phyloP scores from a whole-genome alignment of 371 early-diverging fungal genomes.

The Mucor saturninus region DNA sequence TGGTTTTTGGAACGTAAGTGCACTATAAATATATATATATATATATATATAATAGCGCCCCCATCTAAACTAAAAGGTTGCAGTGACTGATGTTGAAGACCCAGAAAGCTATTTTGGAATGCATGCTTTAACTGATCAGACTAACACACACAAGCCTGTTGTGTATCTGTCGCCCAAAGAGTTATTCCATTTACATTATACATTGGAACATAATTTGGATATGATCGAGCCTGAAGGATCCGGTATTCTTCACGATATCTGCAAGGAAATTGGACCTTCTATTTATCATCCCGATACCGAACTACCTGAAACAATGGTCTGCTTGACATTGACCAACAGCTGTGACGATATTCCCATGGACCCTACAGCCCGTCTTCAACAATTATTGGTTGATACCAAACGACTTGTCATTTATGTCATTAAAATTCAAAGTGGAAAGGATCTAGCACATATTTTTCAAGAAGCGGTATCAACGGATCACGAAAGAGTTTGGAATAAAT shows the following conservation, averaged over 20 bases:
- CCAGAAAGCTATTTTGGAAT: constrained; percentile 92
- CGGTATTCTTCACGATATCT: constrained; percentile 81
- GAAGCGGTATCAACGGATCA: constrained; percentile 72
- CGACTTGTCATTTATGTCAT: constrained; percentile 83
- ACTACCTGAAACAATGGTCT: constrained; percentile 67
- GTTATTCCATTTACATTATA: constrained; percentile 86
- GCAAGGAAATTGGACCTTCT: constrained; percentile 84
- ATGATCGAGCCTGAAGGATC: constrained; percentile 59
- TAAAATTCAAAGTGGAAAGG: constrained; percentile 80
- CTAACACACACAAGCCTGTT: constrained; percentile 81
- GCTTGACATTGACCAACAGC: constrained; percentile 72
- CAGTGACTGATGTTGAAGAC: constrained; percentile 81
- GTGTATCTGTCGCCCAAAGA: constrained; percentile 91
- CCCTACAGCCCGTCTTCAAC: constrained; percentile 64
- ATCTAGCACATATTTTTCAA: constrained; percentile 83
- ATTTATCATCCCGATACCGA: constrained; percentile 62
- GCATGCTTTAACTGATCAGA: constrained; percentile 87
- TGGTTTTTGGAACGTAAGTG: constrained; percentile 76
- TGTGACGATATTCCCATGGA: constrained; percentile 70
- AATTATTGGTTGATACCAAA: constrained; percentile 89
- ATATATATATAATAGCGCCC: background rate
- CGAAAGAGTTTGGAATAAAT: constrained; percentile 69
- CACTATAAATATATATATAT: too few species aligned
- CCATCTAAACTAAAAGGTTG: background rate
- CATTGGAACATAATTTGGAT: constrained; percentile 78